Evolutionary conservation across 768 basidiomycete genomes (phyloP).

Genomic region (Lactarius pseudohatsudake): DNA sequence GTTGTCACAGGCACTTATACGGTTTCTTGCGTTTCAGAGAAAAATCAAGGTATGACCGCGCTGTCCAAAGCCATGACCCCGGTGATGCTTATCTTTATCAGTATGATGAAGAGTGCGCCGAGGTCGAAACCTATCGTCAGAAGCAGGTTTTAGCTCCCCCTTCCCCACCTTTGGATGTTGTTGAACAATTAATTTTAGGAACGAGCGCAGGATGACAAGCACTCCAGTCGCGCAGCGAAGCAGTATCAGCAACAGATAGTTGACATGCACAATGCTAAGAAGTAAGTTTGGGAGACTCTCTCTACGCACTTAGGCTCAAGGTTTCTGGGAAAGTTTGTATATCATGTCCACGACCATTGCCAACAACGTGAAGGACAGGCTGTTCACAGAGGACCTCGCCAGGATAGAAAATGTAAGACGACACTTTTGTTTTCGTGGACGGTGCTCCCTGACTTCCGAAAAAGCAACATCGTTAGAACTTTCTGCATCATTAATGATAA

Average conservation of each 20-base stretch:
- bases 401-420: slow-evolving; percentile 66
- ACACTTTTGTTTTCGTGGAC: slow-evolving; percentile 10
- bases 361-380: slow-evolving; percentile 67
- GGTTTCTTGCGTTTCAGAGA: slow-evolving; percentile 43
- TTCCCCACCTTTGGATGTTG: slow-evolving; percentile 10
- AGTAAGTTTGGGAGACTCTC: slow-evolving; percentile 44
- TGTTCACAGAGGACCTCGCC: slow-evolving; percentile 70
- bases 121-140: slow-evolving; percentile 71
- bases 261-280: slow-evolving; percentile 82
- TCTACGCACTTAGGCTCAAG: slow-evolving; percentile 1
- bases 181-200: slow-evolving; percentile 43
- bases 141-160: slow-evolving; percentile 58
- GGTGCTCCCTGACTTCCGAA: slow-evolving; percentile 26
- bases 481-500: not conserved
- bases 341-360: slow-evolving; percentile 68
- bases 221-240: slow-evolving; percentile 69
- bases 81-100: slow-evolving; percentile 34
- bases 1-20: slow-evolving; percentile 11
- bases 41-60: slow-evolving; percentile 56
- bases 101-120: slow-evolving; percentile 79
- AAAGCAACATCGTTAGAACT: slow-evolving; percentile 67
- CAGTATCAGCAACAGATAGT: slow-evolving; percentile 74
- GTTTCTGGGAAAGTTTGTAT: slow-evolving; percentile 51
- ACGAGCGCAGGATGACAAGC: slow-evolving; percentile 68
- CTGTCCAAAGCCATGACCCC: slow-evolving; percentile 4